Base-by-base conservation (phyloP, 2,329 filamentous ascomycete species). In the Fusarium napiforme region DNA sequence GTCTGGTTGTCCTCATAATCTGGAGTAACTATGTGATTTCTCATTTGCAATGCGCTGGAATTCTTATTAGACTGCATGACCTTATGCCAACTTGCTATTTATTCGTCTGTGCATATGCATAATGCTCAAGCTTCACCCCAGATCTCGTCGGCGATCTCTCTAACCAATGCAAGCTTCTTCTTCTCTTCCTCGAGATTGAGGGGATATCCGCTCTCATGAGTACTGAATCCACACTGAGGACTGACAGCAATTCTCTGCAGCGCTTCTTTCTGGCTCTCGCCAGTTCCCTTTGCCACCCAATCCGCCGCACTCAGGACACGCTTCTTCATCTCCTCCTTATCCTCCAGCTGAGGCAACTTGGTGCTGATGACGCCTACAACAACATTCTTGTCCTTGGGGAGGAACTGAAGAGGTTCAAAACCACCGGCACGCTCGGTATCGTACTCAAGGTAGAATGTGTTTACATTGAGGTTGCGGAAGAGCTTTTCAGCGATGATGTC, bases 211-310 rank as follows among this genome's bases (percentile, higher is more conserved):
- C 88, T 90, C 74, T 92, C 90, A 79, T 95, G 93, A 40, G 90
- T 93, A 40, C 92, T 93, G 81, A 93, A 93, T 10, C 91, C 91
- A 79, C 91, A 93, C 83, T 94, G 92, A 0, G 92, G 92, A 78
- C 90, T 92, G 23, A 93, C 87, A 61, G 87, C 87, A 53, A 95
- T 83, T 74, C 91, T 88, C 81, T 92, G 87, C 18, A 95, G 84
- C 0, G 92, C 92, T 80, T 94, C 88, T 79, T 93, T 88, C 50
- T 86, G 85, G 5, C 85, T 88, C 82, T 92, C 86, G 15, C 88
- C 88, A 60, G 87, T 90, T 1, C 92, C 93, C 81, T 92, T 86
- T 1, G 92, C 92, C 32, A 95, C 88, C 80, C 90, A 91, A 56
- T 92, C 88, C 5, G 92, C 93, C 0, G 90, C 91, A 69, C 85